Conservation (phyloP, 1,139 yeast genomes). For the Yamadazyma kanchanaburiensis region DNA sequence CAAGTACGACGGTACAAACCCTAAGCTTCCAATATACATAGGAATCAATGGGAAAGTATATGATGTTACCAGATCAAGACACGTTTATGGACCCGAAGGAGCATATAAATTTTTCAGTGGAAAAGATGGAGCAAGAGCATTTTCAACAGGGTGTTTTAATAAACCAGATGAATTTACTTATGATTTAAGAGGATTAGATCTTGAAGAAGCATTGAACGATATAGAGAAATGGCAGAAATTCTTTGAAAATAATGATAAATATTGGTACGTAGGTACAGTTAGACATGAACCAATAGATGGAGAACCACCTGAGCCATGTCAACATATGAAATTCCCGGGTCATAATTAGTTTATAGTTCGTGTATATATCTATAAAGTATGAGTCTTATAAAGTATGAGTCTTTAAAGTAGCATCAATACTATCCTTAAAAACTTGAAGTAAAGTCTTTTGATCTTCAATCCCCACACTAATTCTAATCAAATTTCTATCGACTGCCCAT, state of each 20-base stretch:
- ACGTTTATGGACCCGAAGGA: slow-evolving; percentile 65
- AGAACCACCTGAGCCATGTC: slow-evolving; percentile 36
- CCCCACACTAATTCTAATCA: slow-evolving; percentile 86
- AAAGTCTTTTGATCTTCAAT: slow-evolving; percentile 59
- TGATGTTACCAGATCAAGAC: slow-evolving; percentile 59
- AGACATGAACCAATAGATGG: slow-evolving; percentile 33
- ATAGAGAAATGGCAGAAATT: slow-evolving; percentile 50
- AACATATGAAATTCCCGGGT: slow-evolving; percentile 35
- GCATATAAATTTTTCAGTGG: slow-evolving; percentile 64
- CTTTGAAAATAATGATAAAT: slow-evolving; percentile 42
- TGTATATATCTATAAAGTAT: slow-evolving; percentile 2
- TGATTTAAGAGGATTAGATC: slow-evolving; percentile 63
- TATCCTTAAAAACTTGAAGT: slow-evolving; percentile 52
- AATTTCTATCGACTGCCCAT: slow-evolving; percentile 81
- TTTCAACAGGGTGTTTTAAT: slow-evolving; percentile 71
- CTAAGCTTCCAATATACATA: slow-evolving; percentile 53
- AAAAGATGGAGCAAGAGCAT: slow-evolving; percentile 69
- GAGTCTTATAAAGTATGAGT: slow-evolving; percentile 2
- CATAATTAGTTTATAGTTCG: slow-evolving; percentile 1
- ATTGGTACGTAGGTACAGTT: slow-evolving; percentile 67
- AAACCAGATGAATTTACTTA: slow-evolving; percentile 57
- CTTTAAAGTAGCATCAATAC: slow-evolving; percentile 54
- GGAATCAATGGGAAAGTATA: slow-evolving; percentile 67
- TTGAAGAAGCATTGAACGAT: slow-evolving; percentile 26
- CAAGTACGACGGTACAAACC: slow-evolving; percentile 50